phyloP scores from a whole-genome alignment of 2,329 filamentous ascomycete species.

The Scytalidium sp. region DNA sequence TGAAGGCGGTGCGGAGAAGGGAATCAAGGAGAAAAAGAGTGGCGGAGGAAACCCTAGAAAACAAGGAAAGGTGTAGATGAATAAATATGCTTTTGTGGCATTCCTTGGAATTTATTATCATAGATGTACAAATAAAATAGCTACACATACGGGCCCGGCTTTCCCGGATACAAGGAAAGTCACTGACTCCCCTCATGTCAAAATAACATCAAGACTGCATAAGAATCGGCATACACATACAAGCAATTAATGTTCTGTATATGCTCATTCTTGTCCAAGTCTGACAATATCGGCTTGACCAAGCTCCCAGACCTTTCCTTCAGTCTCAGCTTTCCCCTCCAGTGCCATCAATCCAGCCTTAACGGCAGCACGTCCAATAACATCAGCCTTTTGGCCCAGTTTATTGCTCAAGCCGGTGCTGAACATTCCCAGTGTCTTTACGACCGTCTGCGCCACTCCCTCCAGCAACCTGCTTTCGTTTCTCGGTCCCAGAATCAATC shows the following conservation, averaged over 20 bases:
- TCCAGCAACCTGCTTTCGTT: conserved; percentile 60
- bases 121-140: too few relatives aligned
- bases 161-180: too few relatives aligned
- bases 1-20: conserved; percentile 39
- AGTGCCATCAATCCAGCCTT: conserved; percentile 41
- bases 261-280: conserved; percentile 42
- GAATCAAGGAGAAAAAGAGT: conserved; percentile 31
- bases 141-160: too few relatives aligned
- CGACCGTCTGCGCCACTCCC: conserved; percentile 50
- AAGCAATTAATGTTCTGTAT: too few relatives aligned
- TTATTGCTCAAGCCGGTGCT: conserved; percentile 54
- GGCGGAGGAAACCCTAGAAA: conserved; percentile 34
- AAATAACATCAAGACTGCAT: too few relatives aligned
- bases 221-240: too few relatives aligned
- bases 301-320: conserved; percentile 43
- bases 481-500: conserved; percentile 70
- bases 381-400: conserved; percentile 64
- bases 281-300: conserved; percentile 46
- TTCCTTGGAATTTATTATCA: too few relatives aligned
- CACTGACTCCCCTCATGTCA: too few relatives aligned
- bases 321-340: conserved; percentile 34
- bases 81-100: too few relatives aligned
- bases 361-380: conserved; percentile 54
- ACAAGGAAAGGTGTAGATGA: conserved; percentile 18
- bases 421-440: conserved; percentile 53